These are phyloP conservation scores for Nothopassalora personata DNA, from an alignment of 2,329 filamentous ascomycete species.

Conservation along the genomic window DNA sequence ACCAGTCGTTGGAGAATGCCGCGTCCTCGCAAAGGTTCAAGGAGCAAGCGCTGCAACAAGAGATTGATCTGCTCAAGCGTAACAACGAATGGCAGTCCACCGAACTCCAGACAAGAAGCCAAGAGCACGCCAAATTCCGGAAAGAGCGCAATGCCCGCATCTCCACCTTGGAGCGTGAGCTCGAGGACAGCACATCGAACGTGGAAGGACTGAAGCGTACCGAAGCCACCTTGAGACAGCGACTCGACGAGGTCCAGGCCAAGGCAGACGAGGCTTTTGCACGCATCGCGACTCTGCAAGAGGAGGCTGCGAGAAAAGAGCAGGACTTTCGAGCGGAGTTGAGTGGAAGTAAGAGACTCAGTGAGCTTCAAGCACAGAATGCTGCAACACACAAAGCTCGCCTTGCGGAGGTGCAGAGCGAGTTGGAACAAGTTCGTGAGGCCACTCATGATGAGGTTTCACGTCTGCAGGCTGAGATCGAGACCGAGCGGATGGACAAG, in stretches of 20 bases:
- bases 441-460: constrained; percentile 57
- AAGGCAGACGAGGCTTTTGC: constrained; percentile 80
- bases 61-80: constrained; percentile 79
- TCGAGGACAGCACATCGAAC: constrained; percentile 75
- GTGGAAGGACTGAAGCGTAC: constrained; percentile 73
- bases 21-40: constrained; percentile 80
- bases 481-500: constrained; percentile 53
- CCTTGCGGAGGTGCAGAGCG: constrained; percentile 62
- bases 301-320: constrained; percentile 73
- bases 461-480: constrained; percentile 45
- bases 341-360: constrained; percentile 72
- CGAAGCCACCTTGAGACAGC: constrained; percentile 72
- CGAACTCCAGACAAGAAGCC: constrained; percentile 83
- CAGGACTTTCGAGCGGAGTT: constrained; percentile 84
- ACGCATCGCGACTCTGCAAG: constrained; percentile 79
- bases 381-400: constrained; percentile 66
- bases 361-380: constrained; percentile 74
- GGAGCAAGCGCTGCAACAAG: constrained; percentile 83
- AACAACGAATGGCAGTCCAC: constrained; percentile 91
- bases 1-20: constrained; percentile 75
- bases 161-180: constrained; percentile 77
- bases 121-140: constrained; percentile 80
- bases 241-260: constrained; percentile 75
- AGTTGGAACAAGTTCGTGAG: constrained; percentile 60
- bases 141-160: constrained; percentile 93